These are phyloP conservation scores for Penicillium sp. DNA, from an alignment of 2,329 filamentous ascomycete genomes.

Conservation along the genomic window DNA sequence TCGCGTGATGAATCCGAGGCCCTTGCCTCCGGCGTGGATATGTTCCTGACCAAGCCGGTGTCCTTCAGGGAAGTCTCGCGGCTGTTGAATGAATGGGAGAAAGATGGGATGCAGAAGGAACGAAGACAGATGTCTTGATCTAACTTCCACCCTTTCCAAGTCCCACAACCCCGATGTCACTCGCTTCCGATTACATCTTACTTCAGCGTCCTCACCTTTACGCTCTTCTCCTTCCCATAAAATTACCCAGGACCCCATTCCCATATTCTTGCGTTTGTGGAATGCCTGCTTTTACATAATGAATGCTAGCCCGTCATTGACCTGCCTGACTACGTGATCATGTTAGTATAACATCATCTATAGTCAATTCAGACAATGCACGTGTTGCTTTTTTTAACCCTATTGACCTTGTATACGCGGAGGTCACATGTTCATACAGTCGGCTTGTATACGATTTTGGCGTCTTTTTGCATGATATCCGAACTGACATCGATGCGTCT, in stretches of 20 bases:
- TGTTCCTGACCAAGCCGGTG: slow-evolving; percentile 50
- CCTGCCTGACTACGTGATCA: slow-evolving; percentile 7
- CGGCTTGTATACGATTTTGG: background rate
- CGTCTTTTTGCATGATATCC: background rate
- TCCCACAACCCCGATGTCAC: background rate
- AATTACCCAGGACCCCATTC: background rate
- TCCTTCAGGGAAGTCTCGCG: slow-evolving; percentile 45
- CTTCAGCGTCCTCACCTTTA: background rate
- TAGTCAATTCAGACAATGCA: slow-evolving; percentile 8
- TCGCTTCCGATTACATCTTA: background rate
- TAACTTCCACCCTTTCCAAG: background rate
- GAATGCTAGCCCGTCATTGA: background rate
- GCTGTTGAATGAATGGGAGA: slow-evolving; percentile 38
- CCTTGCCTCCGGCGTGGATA: slow-evolving; percentile 44
- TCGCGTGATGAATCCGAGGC: slow-evolving; percentile 46
- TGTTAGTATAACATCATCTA: slow-evolving; percentile 11
- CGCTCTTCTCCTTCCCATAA: background rate
- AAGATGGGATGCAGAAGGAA: slow-evolving; percentile 12
- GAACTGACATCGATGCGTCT: slow-evolving; percentile 1
- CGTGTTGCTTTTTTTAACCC: background rate
- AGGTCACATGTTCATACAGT: background rate
- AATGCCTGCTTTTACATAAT: background rate
- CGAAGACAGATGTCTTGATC: slow-evolving; percentile 3
- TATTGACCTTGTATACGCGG: background rate
- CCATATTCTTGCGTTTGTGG: background rate